Evolutionary conservation across 148 eudicot species (phyloP), one percentile per base, ranked within the genome.

Genomic region (Chenopodium quinoa): DNA sequence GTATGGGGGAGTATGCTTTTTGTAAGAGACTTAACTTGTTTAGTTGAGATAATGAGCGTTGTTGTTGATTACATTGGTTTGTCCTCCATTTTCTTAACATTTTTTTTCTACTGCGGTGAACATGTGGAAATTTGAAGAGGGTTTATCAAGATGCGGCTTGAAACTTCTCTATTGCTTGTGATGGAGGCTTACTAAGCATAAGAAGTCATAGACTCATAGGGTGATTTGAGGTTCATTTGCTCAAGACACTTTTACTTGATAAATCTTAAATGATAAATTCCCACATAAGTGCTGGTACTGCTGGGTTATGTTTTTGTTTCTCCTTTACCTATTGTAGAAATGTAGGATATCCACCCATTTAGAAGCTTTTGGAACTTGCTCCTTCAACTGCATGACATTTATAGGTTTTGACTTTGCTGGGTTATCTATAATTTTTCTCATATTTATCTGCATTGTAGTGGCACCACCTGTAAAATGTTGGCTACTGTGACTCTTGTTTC

Each of bases 111-210:
- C 58, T 40, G 25, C 40, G 23, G 69, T n/a, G 19, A n/a, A 56
- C 16, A 23, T 25, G 5, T 23, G 16, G 20, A 58, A 13, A 25
- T 25, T n/a, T 44, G 50, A 14, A 54, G 58, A 16, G n/a, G 47
- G 47, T 62, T 37, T 44, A 29, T 71, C n/a, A 50, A n/a, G 68
- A 58, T 71, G 66, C 73, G 2, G 47, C 27, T 32, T 68, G 31
- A 34, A 67, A 60, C 29, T 52, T 79, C 64, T 31, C 66, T 50
- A 50, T 79, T 32, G 12, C 13, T n/a, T 12, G 71, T 82, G 16
- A 60, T 77, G 68, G 9, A 20, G 23, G 74, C 40, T 8, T 17
- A 10, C 31, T 27, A 56, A 25, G 47, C 47, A 6, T 69, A 46
- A 40, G 44, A 40, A 40, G 44, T 40, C 44, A 40, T 40, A 40